These are phyloP conservation scores for Rhododendron williamsianum DNA, from an alignment of 148 eudicot genomes.

Conservation along the genomic window DNA sequence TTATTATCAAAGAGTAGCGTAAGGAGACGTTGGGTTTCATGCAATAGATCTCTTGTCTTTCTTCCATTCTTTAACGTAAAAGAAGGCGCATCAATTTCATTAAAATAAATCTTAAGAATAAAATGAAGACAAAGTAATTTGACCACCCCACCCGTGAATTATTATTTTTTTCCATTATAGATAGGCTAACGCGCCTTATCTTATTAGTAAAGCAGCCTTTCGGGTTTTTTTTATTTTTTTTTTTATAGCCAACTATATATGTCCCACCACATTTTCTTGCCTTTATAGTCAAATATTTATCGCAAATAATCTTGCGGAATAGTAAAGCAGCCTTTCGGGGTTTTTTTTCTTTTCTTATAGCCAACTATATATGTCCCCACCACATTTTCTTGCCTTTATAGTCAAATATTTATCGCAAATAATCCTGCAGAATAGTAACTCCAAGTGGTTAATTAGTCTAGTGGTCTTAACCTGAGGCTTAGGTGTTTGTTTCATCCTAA, in stretches of 20 bases:
- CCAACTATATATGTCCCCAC: background rate
- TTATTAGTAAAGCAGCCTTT: no score
- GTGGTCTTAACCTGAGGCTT: no score
- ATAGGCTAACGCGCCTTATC: background rate
- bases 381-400: background rate
- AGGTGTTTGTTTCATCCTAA: no score
- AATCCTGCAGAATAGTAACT: no score
- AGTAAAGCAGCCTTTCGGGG: no score
- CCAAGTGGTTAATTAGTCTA: no score
- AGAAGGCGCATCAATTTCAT: background rate
- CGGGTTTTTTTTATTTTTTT: background rate
- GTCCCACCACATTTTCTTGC: background rate
- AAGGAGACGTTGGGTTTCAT: background rate
- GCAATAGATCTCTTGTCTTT: background rate
- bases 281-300: background rate
- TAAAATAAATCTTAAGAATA: background rate
- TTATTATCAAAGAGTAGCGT: background rate
- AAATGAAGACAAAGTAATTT: background rate
- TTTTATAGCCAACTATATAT: background rate
- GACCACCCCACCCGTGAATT: background rate
- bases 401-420: background rate
- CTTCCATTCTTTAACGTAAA: background rate
- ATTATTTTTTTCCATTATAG: background rate
- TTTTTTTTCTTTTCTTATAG: background rate
- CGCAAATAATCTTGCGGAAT: background rate